Evolutionary conservation across 345 rosid species (phyloP).

Genomic region (Salix udensis): DNA sequence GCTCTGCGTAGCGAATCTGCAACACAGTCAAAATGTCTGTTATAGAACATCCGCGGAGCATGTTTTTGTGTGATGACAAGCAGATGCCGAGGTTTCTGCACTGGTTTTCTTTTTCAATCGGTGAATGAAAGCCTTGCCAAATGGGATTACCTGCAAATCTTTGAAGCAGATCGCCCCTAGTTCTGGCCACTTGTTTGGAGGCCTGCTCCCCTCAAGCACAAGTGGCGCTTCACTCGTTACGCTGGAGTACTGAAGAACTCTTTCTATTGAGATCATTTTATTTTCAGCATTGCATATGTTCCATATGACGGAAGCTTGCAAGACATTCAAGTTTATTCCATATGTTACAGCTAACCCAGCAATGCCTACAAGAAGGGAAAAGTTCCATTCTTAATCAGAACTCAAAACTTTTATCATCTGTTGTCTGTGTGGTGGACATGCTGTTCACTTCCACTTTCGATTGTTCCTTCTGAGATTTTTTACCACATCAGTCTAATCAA

Average conservation of each 20-base stretch:
- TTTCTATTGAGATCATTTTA: slow-evolving; percentile 88
- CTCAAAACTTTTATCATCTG: background rate
- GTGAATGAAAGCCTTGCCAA: background rate
- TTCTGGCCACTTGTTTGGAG: slow-evolving; percentile 77
- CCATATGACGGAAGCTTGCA: slow-evolving; percentile 87
- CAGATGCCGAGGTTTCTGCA: background rate
- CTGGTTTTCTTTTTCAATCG: background rate
- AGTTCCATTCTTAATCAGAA: slow-evolving; percentile 1
- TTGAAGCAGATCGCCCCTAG: slow-evolving; percentile 68
- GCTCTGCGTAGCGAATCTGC: slow-evolving; percentile 88
- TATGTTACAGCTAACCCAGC: slow-evolving; percentile 94
- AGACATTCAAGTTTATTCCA: slow-evolving; percentile 77
- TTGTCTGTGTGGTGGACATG: background rate
- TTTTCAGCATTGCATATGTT: slow-evolving; percentile 86
- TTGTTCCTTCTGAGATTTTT: background rate
- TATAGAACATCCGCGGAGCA: background rate
- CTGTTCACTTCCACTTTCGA: background rate
- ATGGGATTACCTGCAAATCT: slow-evolving; percentile 57
- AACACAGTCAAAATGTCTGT: background rate
- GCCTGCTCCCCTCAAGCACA: slow-evolving; percentile 53
- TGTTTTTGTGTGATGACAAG: too few species aligned
- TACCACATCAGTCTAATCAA: background rate
- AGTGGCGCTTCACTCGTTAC: slow-evolving; percentile 72
- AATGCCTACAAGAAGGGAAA: slow-evolving; percentile 48
- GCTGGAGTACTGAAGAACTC: slow-evolving; percentile 81